phyloP scores from a whole-genome alignment of 2,329 filamentous ascomycete species.

The Pseudopyrenochaeta lycopersici region DNA sequence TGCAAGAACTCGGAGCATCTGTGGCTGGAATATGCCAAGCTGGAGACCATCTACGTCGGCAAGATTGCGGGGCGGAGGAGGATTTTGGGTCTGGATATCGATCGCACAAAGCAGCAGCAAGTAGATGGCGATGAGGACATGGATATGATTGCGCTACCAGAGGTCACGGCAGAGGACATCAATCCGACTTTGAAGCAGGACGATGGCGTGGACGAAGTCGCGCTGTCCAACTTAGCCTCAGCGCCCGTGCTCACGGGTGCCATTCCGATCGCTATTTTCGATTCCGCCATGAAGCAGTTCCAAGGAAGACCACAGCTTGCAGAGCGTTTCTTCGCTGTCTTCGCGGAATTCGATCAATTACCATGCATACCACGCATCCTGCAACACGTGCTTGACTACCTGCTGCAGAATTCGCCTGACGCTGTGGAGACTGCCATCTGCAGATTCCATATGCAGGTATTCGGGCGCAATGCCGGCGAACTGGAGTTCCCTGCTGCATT shows the following conservation, averaged over 20 bases:
- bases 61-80: constrained; percentile 79
- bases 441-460: constrained; percentile 74
- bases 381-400: constrained; percentile 74
- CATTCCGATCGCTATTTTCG: constrained; percentile 91
- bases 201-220: constrained; percentile 60
- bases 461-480: constrained; percentile 70
- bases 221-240: constrained; percentile 70
- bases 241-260: constrained; percentile 91
- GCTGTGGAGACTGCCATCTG: constrained; percentile 69
- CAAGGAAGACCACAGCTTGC: constrained; percentile 73
- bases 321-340: constrained; percentile 81
- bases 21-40: constrained; percentile 89
- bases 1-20: constrained; percentile 77
- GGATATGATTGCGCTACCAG: constrained; percentile 64
- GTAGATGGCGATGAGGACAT: constrained; percentile 56
- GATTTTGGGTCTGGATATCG: constrained; percentile 69
- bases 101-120: constrained; percentile 53
- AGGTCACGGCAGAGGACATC: constrained; percentile 70
- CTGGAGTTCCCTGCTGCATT: constrained; percentile 78
- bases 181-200: constrained; percentile 63
- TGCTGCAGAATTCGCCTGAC: constrained; percentile 68
- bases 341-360: constrained; percentile 73
- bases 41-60: constrained; percentile 91
- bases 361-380: constrained; percentile 73
- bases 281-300: constrained; percentile 81